Conservation (phyloP, 2,329 filamentous ascomycete species). For the Cladorrhinum sp. region DNA sequence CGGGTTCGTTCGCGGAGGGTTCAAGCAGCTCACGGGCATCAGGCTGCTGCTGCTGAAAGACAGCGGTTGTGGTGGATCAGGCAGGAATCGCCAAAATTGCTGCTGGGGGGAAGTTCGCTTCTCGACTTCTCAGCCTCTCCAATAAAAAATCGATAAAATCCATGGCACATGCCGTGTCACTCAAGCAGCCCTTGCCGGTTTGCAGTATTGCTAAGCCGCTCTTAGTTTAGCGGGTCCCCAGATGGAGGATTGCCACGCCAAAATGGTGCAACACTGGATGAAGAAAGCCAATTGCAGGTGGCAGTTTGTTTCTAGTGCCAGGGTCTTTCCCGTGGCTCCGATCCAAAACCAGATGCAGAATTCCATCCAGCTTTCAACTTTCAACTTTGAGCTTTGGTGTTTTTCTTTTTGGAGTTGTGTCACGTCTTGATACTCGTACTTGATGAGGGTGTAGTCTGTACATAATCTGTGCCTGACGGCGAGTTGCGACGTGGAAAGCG, state of each 20-base stretch:
- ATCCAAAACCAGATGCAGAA: not conserved
- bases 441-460: not conserved
- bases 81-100: not conserved
- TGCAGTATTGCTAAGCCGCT: not conserved
- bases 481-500: not conserved
- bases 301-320: not conserved
- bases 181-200: not conserved
- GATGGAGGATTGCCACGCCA: conserved; percentile 7
- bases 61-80: not conserved
- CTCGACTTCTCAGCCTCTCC: conserved; percentile 6
- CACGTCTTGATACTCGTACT: not conserved
- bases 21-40: no score
- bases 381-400: not conserved
- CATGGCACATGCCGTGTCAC: not conserved
- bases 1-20: not conserved
- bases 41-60: not conserved
- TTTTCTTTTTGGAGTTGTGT: not conserved
- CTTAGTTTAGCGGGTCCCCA: not conserved
- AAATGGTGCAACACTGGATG: not conserved
- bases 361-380: not conserved
- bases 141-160: conserved; percentile 4
- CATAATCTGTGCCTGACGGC: not conserved
- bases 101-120: not conserved
- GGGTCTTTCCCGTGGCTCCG: conserved; percentile 1
- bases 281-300: not conserved